Base-by-base conservation (phyloP, 352 stramenopile species). In the Pythium sukuiense region DNA sequence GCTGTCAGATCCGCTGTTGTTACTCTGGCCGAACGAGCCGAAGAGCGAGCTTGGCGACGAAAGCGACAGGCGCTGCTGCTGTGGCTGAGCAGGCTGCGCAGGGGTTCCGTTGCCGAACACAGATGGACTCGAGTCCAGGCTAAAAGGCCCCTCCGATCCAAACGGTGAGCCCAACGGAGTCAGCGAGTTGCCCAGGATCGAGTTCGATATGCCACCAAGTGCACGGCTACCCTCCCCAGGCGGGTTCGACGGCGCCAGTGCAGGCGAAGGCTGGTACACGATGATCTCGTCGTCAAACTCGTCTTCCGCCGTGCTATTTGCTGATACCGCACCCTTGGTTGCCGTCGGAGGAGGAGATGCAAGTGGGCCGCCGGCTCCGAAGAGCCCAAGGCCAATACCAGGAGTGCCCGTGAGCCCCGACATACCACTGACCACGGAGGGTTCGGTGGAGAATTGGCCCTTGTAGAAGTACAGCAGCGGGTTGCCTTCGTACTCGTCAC, bases 231-330 rank as follows among this genome's bases (percentile, higher is more conserved):
- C 63, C 49, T 63, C 53, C 4, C 53, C 46, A 30, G 48, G 53
- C n/a, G 43, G 52, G 16, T 67, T 59, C 16, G 65, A 66, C 32
- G 58, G 66, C 35, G 52, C 69, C 32, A 87, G 50, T 5, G 67
- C 73, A 24, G 79, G 73, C 7, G 81, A 85, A 18, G 86, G 86
- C 65, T 88, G 81, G 69, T 87, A 95, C 26, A 95, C 83, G 59
- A 95, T 95, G 52, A 95, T 85, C 70, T 95, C 86, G 61, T 93
- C 86, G 53, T 93, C 84, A 63, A 93, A 86, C 26, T 95, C 80
- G 41, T 92, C 86, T 48, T 53, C 58, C 59, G 55, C 33, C 18
- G 29, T 61, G 56, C 24, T 56, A 27, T 20, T 54, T 14, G 41
- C 45, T 2, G 32, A 43, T 30, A 30, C 32, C 0, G 55, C 33